phyloP scores from a whole-genome alignment of 352 stramenopile species.

The Chrysophaeum taylorii region DNA sequence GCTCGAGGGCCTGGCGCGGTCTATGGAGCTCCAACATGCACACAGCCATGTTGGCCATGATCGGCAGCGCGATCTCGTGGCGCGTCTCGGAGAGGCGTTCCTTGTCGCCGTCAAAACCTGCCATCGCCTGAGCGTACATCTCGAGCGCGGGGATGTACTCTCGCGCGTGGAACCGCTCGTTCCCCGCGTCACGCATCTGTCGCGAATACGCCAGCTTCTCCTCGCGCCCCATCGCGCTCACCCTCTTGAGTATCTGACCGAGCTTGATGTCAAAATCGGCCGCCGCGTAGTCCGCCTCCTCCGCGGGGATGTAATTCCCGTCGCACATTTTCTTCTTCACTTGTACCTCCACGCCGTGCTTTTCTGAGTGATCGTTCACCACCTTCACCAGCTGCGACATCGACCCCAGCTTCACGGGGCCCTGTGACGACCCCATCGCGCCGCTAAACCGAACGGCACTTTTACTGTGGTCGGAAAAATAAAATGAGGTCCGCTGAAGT shows the following conservation, averaged over 20 bases:
- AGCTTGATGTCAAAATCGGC: conserved; percentile 10
- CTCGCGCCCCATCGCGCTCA: background rate
- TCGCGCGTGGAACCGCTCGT: conserved; percentile 2
- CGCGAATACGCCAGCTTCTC: background rate
- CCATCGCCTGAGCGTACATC: conserved; percentile 11
- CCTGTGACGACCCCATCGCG: too few relatives aligned
- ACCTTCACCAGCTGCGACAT: too few relatives aligned
- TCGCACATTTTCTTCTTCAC: conserved; percentile 4
- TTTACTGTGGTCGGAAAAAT: too few relatives aligned
- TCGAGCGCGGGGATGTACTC: background rate
- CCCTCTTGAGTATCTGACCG: background rate
- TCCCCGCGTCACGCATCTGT: conserved; percentile 4
- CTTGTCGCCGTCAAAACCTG: background rate
- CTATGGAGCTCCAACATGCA: background rate
- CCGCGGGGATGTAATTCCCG: background rate
- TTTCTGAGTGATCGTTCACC: too few relatives aligned
- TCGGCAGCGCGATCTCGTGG: background rate
- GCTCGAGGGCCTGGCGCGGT: background rate
- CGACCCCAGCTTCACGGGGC: too few relatives aligned
- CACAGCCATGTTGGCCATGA: conserved; percentile 6
- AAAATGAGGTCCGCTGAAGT: too few relatives aligned
- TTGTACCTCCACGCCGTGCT: background rate
- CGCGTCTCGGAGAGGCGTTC: conserved; percentile 1
- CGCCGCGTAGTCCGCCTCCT: background rate
- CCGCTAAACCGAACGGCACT: too few relatives aligned